Evolutionary conservation across 352 stramenopile species (phyloP).

Genomic region (Phytophthora colocasiae): DNA sequence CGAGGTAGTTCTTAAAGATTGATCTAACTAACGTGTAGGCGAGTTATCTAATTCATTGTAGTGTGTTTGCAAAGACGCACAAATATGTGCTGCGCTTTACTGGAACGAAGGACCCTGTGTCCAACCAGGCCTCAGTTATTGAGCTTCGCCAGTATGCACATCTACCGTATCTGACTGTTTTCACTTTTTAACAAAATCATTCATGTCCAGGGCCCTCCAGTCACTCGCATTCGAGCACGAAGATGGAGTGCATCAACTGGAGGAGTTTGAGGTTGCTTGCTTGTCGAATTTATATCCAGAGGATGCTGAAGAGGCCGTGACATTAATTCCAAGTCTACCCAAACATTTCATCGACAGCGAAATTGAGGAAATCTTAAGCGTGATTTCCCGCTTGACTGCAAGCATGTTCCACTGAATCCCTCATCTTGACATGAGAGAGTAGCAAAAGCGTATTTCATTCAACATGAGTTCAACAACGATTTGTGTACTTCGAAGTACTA

Average conservation of each 20-base stretch:
- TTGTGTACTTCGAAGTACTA: conserved; percentile 8
- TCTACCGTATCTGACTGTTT: background rate
- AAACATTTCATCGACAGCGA: conserved; percentile 85
- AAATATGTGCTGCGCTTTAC: conserved; percentile 89
- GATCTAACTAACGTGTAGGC: background rate
- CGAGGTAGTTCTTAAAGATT: conserved; percentile 37
- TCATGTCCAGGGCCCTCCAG: conserved; percentile 65
- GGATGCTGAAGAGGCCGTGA: conserved; percentile 81
- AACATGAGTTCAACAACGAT: conserved; percentile 21
- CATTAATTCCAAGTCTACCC: conserved; percentile 82
- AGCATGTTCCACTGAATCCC: conserved; percentile 63
- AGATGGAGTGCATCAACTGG: conserved; percentile 71
- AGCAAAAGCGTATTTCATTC: conserved; percentile 11
- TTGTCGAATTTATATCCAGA: conserved; percentile 88
- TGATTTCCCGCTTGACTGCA: conserved; percentile 78
- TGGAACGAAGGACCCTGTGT: conserved; percentile 85
- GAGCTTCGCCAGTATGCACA: conserved; percentile 79
- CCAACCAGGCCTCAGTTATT: conserved; percentile 87
- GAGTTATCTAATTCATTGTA: conserved; percentile 14
- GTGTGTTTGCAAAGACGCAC: conserved; percentile 90
- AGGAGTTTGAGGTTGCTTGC: conserved; percentile 88
- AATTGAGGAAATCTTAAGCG: conserved; percentile 85
- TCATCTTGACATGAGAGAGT: background rate
- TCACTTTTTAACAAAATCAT: background rate
- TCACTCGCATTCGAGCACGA: conserved; percentile 76